phyloP scores from a whole-genome alignment of 441 rosid species.

The Pelargonium fulgidum region DNA sequence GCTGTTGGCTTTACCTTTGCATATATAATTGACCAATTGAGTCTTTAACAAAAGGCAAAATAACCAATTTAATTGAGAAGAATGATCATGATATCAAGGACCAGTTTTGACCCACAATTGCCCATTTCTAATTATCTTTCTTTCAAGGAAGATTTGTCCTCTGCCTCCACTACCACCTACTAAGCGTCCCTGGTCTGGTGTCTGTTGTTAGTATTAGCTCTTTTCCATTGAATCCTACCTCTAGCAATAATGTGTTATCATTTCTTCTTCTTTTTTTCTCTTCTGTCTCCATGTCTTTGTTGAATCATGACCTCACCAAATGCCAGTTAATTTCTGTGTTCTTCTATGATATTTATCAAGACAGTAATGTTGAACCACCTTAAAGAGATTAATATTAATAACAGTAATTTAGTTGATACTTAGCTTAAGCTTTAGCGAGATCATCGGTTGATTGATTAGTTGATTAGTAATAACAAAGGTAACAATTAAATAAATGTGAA shows the following conservation, averaged over 20 bases:
- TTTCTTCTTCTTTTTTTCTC: background rate
- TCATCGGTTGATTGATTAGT: conserved; percentile 5
- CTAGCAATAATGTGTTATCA: conserved; percentile 2
- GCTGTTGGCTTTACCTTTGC: conserved; percentile 19
- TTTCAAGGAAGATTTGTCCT: conserved; percentile 25
- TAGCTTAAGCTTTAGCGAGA: conserved; percentile 5
- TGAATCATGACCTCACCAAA: conserved; percentile 8
- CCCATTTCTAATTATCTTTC: conserved; percentile 20
- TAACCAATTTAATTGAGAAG: conserved; percentile 15
- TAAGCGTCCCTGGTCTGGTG: conserved; percentile 10
- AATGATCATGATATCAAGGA: conserved; percentile 16
- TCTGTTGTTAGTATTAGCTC: background rate
- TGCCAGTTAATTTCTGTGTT: background rate
- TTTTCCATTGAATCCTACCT: background rate
- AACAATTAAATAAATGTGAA: conserved; percentile 6
- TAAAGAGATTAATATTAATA: background rate
- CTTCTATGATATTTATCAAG: background rate
- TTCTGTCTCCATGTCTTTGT: background rate
- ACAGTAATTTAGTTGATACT: background rate
- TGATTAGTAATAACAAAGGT: background rate
- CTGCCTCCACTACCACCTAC: conserved; percentile 16
- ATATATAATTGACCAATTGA: conserved; percentile 9
- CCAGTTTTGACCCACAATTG: conserved; percentile 24
- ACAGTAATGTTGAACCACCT: background rate
- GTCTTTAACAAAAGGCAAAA: conserved; percentile 19